phyloP scores from a whole-genome alignment of 2,329 filamentous ascomycete species.

The Fusarium sp. region DNA sequence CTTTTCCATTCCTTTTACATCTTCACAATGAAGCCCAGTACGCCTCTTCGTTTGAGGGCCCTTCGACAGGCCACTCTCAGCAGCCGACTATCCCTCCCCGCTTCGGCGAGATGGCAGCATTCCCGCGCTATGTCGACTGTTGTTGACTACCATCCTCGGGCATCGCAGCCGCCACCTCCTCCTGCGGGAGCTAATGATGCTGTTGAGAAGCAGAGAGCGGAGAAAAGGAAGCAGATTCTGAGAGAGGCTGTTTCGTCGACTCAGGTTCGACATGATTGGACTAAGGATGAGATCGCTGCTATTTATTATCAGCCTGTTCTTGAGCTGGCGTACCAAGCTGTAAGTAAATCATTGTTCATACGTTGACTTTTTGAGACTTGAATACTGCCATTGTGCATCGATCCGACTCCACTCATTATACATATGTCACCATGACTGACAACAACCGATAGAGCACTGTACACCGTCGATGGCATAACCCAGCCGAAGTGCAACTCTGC shows the following conservation, averaged over 20 bases:
- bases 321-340: slow-evolving; percentile 80
- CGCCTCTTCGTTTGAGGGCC: slow-evolving; percentile 33
- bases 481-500: slow-evolving; percentile 87
- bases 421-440: slow-evolving; percentile 30
- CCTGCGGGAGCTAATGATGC: slow-evolving; percentile 33
- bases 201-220: slow-evolving; percentile 39
- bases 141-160: slow-evolving; percentile 38
- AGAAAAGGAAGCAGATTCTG: slow-evolving; percentile 51
- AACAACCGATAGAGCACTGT: slow-evolving; percentile 69
- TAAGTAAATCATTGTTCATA: slow-evolving; percentile 54
- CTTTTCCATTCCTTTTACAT: neutral
- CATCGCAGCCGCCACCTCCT: slow-evolving; percentile 41
- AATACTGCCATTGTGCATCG: neutral
- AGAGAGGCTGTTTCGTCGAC: slow-evolving; percentile 68
- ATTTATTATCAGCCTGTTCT: slow-evolving; percentile 86
- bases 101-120: slow-evolving; percentile 40
- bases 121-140: slow-evolving; percentile 43
- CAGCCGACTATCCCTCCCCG: slow-evolving; percentile 20
- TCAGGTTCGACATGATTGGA: slow-evolving; percentile 78
- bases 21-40: slow-evolving; percentile 33
- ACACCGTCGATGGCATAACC: slow-evolving; percentile 87
- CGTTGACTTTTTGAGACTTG: neutral
- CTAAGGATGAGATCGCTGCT: slow-evolving; percentile 80
- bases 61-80: slow-evolving; percentile 26
- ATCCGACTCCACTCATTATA: neutral